A percentile compares a stretch with the other conserved stretches of the same genome.
phyloP scores from a whole-genome alignment of 2,329 filamentous ascomycete species.

The Westerdykella aurantiaca region DNA sequence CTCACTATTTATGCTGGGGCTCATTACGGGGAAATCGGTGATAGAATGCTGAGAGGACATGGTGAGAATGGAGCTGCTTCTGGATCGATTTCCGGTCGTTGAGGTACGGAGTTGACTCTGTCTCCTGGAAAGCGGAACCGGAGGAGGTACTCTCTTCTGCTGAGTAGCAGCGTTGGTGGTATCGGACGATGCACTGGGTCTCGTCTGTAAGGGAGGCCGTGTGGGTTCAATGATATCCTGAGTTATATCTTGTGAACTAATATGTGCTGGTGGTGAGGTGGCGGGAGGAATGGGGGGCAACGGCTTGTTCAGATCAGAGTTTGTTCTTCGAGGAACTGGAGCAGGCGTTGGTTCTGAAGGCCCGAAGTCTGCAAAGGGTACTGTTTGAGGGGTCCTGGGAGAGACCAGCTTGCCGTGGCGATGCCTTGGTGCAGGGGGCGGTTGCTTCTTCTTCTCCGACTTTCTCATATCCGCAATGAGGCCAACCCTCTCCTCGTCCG shows the following conservation, averaged over 20 bases:
- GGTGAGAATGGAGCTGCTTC: slow-evolving; percentile 34
- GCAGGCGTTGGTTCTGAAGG: slow-evolving; percentile 16
- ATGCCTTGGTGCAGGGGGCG: slow-evolving; percentile 61
- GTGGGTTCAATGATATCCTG: slow-evolving; percentile 7
- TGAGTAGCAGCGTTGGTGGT: slow-evolving; percentile 15
- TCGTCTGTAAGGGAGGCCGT: slow-evolving; percentile 7
- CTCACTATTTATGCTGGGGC: slow-evolving; percentile 10
- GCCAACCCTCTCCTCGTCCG: slow-evolving; percentile 43
- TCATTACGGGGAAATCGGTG: slow-evolving; percentile 18
- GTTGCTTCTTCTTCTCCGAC: slow-evolving; percentile 59
- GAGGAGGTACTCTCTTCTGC: slow-evolving; percentile 31
- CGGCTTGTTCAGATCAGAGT: slow-evolving; percentile 57
- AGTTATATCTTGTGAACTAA: slow-evolving; percentile 17
- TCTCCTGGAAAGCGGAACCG: slow-evolving; percentile 31
- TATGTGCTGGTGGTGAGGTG: slow-evolving; percentile 15
- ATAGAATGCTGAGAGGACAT: slow-evolving; percentile 31
- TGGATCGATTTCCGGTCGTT: slow-evolving; percentile 21
- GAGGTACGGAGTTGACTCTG: slow-evolving; percentile 34
- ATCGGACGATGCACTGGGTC: slow-evolving; percentile 11
- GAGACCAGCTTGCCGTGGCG: slow-evolving; percentile 72
- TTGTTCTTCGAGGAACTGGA: slow-evolving; percentile 18
- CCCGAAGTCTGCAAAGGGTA: slow-evolving; percentile 31
- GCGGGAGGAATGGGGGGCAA: slow-evolving; percentile 50
- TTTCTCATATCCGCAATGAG: slow-evolving; percentile 22
- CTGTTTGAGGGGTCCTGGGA: slow-evolving; percentile 38